Conservation (phyloP, 176 grass and related monocot species). For the Rhynchospora tenuis region DNA sequence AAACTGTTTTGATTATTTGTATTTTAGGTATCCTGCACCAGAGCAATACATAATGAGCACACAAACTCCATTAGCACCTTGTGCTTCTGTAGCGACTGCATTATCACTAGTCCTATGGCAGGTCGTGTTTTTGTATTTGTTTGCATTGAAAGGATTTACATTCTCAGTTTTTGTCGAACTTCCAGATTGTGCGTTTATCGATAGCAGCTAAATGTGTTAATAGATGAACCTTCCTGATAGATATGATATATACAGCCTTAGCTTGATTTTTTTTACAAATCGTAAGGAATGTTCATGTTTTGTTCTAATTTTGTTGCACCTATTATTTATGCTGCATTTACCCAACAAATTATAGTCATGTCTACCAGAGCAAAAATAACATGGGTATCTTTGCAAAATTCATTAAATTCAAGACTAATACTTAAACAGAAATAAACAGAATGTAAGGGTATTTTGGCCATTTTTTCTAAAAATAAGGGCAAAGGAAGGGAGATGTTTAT, state of each 20-base stretch:
- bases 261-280: constrained; percentile 93
- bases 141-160: not conserved
- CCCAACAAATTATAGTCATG: not conserved
- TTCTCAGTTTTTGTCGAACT: not conserved
- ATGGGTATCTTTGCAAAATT: not conserved
- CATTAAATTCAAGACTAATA: not conserved
- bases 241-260: constrained; percentile 99
- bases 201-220: constrained; percentile 17
- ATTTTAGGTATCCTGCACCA: constrained; percentile 84
- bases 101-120: constrained; percentile 96
- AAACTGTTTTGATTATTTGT: constrained; percentile 20
- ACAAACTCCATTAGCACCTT: constrained; percentile 91
- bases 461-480: not conserved
- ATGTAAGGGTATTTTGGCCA: not conserved
- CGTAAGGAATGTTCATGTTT: constrained; percentile 48
- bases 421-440: not conserved
- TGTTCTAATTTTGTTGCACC: not conserved
- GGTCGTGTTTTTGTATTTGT: constrained; percentile 33
- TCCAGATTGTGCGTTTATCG: not conserved
- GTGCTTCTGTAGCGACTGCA: constrained; percentile 85
- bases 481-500: not conserved
- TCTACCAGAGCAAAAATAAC: not conserved
- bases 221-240: constrained; percentile 98
- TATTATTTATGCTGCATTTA: not conserved
- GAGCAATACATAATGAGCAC: constrained; percentile 99